Percentiles rank a stretch among this genome's conserved stretches.
phyloP scores from a whole-genome alignment of 495 filamentous ascomycete species.

The Penicillium arizonense region DNA sequence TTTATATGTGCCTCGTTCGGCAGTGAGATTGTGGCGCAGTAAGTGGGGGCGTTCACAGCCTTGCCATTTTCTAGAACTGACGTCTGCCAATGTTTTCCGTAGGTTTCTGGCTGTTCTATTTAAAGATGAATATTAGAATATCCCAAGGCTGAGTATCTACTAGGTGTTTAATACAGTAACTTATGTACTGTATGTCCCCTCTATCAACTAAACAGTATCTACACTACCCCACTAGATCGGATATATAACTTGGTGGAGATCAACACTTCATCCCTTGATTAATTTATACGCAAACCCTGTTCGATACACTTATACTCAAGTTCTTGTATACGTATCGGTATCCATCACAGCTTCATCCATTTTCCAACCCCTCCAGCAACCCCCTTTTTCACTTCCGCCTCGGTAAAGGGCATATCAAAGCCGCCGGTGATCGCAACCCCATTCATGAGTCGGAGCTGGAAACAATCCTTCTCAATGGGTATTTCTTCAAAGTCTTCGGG shows the following conservation, averaged over 20 bases:
- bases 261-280: background rate
- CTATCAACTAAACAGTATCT: too few species aligned
- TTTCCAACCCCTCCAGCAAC: slow-evolving; percentile 1
- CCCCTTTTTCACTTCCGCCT: slow-evolving; percentile 5
- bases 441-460: slow-evolving; percentile 5
- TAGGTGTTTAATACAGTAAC: too few species aligned
- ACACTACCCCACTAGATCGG: too few species aligned
- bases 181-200: too few species aligned
- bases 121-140: background rate
- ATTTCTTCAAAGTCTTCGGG: slow-evolving; percentile 2
- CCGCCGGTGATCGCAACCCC: slow-evolving; percentile 5
- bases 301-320: too few species aligned
- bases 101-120: background rate
- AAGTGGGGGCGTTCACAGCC: slow-evolving; percentile 7
- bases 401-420: slow-evolving; percentile 9
- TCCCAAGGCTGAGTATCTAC: too few species aligned
- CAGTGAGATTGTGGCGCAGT: slow-evolving; percentile 6
- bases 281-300: background rate
- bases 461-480: slow-evolving; percentile 7
- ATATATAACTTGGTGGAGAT: too few species aligned
- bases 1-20: background rate
- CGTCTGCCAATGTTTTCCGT: slow-evolving; percentile 1
- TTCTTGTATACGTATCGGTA: background rate
- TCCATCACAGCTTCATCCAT: slow-evolving; percentile 4
- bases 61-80: background rate